Conservation (phyloP, 768 basidiomycete species). For the Psilocybe azurescens region DNA sequence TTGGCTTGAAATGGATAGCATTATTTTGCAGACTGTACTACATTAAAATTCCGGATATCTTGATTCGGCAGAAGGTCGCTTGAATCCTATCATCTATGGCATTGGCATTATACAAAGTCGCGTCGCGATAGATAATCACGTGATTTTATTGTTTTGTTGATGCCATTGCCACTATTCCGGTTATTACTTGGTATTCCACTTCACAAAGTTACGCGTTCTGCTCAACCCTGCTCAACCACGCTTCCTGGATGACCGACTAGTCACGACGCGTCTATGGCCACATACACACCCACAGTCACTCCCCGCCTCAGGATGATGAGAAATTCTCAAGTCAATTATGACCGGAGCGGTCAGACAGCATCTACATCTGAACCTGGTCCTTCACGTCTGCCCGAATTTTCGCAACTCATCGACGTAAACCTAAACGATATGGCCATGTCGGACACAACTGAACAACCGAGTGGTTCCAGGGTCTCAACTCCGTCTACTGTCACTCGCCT, state of each 20-base stretch:
- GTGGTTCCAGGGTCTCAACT: constrained; percentile 40
- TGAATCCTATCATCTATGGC: too few species aligned
- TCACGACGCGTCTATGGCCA: constrained; percentile 13
- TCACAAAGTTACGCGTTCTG: not conserved
- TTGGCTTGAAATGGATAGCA: too few species aligned
- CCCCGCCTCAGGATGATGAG: constrained; percentile 44
- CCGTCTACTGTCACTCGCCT: constrained; percentile 25
- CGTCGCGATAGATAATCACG: not conserved
- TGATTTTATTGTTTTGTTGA: constrained; percentile 12
- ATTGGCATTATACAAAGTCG: not conserved
- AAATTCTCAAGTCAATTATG: constrained; percentile 31
- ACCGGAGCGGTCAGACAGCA: constrained; percentile 29
- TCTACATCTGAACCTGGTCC: constrained; percentile 38
- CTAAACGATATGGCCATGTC: constrained; percentile 32
- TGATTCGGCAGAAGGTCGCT: too few species aligned
- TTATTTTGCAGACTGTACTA: too few species aligned
- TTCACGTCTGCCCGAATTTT: constrained; percentile 40
- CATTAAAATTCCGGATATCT: too few species aligned
- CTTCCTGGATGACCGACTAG: not conserved
- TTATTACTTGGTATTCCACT: too few species aligned
- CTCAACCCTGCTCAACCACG: not conserved
- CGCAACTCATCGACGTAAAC: constrained; percentile 32
- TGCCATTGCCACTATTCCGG: not conserved
- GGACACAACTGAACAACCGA: constrained; percentile 35
- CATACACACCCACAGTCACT: constrained; percentile 19